Evolutionary conservation across 169 alveolate genomes (phyloP).

Genomic region (Plasmodium relictum): DNA sequence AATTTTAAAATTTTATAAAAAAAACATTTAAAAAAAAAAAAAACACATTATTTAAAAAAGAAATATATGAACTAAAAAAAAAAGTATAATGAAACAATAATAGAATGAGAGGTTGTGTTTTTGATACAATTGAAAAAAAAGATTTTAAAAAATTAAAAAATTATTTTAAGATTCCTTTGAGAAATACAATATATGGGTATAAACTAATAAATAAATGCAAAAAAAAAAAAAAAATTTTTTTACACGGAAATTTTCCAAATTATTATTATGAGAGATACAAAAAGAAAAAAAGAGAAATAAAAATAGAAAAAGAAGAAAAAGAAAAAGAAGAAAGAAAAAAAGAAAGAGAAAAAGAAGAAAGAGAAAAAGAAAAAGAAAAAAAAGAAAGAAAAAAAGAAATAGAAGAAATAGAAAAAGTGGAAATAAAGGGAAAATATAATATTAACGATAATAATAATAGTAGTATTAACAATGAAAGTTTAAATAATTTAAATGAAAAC

Average conservation of each 20-base stretch:
- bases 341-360: not conserved
- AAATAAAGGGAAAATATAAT: not conserved
- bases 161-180: no score
- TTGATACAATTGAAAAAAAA: no score
- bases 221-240: not conserved
- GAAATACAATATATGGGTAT: no score
- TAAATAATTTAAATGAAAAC: not conserved
- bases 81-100: no score
- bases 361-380: not conserved
- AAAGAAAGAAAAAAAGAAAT: not conserved
- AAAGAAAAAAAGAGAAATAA: not conserved
- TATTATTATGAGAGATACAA: constrained; percentile 8
- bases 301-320: not conserved
- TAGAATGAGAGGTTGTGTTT: no score
- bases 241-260: not conserved
- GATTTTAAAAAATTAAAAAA: no score
- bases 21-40: no score
- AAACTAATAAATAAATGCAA: no score
- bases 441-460: not conserved
- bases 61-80: no score
- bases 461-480: not conserved
- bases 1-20: no score
- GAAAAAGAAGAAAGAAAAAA: not conserved
- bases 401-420: not conserved
- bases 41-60: no score